Percentiles rank a stretch among this genome's conserved stretches.
phyloP scores from a whole-genome alignment of 2,329 filamentous ascomycete species.

The Thielaviopsis ethacetica region DNA sequence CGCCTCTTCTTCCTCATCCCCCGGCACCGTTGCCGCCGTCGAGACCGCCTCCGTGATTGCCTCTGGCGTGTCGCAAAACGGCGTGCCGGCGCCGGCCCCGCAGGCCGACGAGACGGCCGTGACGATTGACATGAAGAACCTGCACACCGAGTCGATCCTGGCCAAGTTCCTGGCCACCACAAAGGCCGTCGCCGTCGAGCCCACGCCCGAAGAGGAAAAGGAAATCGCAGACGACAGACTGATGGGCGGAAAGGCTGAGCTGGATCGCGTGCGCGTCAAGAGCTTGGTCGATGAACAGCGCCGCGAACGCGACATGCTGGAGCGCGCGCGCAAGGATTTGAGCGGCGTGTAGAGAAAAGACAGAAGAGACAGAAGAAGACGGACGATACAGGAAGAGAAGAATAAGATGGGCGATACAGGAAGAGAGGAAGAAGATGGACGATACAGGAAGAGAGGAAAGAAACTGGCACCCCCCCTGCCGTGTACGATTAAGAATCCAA shows the following conservation, averaged over 20 bases:
- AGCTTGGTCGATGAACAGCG: conserved; percentile 6
- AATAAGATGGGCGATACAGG: conserved; percentile 38
- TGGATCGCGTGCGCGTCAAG: conserved; percentile 7
- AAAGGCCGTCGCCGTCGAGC: conserved; percentile 37
- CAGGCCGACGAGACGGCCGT: conserved; percentile 32
- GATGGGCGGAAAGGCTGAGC: not conserved
- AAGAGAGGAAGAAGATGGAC: conserved; percentile 35
- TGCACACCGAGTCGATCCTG: conserved; percentile 45
- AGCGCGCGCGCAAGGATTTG: conserved; percentile 10
- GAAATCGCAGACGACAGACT: conserved; percentile 20
- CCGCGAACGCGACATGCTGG: conserved; percentile 9
- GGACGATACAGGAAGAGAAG: conserved; percentile 30
- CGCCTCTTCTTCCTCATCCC: conserved; percentile 15
- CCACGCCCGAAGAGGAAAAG: conserved; percentile 41
- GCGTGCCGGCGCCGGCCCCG: conserved; percentile 27
- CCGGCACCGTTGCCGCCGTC: conserved; percentile 18
- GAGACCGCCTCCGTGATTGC: conserved; percentile 25
- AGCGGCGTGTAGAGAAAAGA: conserved; percentile 20
- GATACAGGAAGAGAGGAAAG: conserved; percentile 44
- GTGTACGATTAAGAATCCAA: not conserved
- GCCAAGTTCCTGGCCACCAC: conserved; percentile 45
- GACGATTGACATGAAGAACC: conserved; percentile 47
- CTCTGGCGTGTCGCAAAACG: conserved; percentile 30
- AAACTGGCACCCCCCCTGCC: not conserved
- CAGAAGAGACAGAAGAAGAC: conserved; percentile 16